phyloP scores from a whole-genome alignment of 768 basidiomycete species.

The Auricularia heimuer region DNA sequence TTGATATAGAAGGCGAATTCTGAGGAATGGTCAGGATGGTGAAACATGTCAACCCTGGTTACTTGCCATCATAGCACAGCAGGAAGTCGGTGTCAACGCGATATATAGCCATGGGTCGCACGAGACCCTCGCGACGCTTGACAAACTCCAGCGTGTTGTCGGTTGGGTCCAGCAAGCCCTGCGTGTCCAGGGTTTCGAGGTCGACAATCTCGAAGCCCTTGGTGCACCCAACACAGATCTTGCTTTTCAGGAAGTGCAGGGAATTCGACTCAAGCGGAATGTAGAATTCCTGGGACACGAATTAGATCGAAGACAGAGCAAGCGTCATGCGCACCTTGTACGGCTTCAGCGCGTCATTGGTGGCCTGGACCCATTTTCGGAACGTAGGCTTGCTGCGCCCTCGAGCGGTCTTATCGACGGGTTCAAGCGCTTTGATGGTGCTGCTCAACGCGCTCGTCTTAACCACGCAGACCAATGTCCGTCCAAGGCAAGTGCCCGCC shows the following conservation, averaged over 20 bases:
- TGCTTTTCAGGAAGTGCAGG: slow-evolving; percentile 94
- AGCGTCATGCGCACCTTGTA: slow-evolving; percentile 56
- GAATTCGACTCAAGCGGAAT: slow-evolving; percentile 96
- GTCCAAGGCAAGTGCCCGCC: slow-evolving; percentile 83
- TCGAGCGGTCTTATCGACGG: slow-evolving; percentile 79
- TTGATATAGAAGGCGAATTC: slow-evolving; percentile 99
- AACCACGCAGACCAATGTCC: slow-evolving; percentile 90
- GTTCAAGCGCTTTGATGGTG: slow-evolving; percentile 95
- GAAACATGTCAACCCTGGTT: background rate
- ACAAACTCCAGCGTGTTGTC: slow-evolving; percentile 92
- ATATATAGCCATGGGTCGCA: slow-evolving; percentile 93
- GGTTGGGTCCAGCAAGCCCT: slow-evolving; percentile 86
- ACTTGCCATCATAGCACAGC: slow-evolving; percentile 91
- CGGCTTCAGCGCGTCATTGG: slow-evolving; percentile 84
- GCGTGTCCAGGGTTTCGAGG: slow-evolving; percentile 92
- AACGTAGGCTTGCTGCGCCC: slow-evolving; percentile 85
- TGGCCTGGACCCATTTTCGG: slow-evolving; percentile 85
- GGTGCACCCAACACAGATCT: slow-evolving; percentile 93
- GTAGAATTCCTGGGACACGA: slow-evolving; percentile 75
- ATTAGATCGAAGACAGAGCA: background rate
- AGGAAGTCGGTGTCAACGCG: slow-evolving; percentile 94
- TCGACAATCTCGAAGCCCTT: slow-evolving; percentile 99
- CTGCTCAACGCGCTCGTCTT: slow-evolving; percentile 92
- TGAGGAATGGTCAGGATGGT: slow-evolving; percentile 24
- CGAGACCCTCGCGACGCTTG: slow-evolving; percentile 66